Evolutionary conservation across 257 asterid genomes (phyloP), one percentile per base, ranked within the genome.

Genomic region (Petunia axillaris): DNA sequence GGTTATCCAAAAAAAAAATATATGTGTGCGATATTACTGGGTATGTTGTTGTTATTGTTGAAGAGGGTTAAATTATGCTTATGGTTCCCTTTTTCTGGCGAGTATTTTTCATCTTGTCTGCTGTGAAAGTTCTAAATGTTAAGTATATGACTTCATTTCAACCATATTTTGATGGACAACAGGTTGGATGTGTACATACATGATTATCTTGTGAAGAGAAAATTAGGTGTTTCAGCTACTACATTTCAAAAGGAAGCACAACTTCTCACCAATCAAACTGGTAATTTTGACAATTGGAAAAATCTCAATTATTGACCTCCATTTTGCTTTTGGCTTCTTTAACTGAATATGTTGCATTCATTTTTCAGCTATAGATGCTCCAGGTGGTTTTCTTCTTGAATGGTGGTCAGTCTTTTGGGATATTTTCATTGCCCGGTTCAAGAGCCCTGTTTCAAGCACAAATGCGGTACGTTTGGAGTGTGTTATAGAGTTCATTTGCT

Each of bases 321-420:
- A 25, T 25, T 25, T 25, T 25, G 25, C 25, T 25, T 55, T 55
- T 4, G 15, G 62, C 62, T 55, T 55, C 15, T 67, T 13, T 11
- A 41, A 54, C 53, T 35, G 50, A 36, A 58, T 8, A 36, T 7
- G 48, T 55, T 15, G 35, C 35, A 50, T 78, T 78, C 75, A 52
- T 9, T 73, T 82, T 75, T 50, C 84, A 85, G 88, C 82, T 4
- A 77, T 85, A 58, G 83, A 85, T 78, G 44, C 76, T 81, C 86
- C 86, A 8, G 86, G 82, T 36, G 82, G 88, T 54, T 88, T 86
- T 81, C 84, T 88, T 38, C 80, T 75, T n/a, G 91, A 86, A 78
- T 88, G 90, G 91, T 88, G 90, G 90, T 85, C 90, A 5, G 77
- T 88, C 38, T 88, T 88, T 65, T 88, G 91, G 89, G 89, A 86